Conservation (phyloP, 768 basidiomycete species). For the Agrocybe pediades region DNA sequence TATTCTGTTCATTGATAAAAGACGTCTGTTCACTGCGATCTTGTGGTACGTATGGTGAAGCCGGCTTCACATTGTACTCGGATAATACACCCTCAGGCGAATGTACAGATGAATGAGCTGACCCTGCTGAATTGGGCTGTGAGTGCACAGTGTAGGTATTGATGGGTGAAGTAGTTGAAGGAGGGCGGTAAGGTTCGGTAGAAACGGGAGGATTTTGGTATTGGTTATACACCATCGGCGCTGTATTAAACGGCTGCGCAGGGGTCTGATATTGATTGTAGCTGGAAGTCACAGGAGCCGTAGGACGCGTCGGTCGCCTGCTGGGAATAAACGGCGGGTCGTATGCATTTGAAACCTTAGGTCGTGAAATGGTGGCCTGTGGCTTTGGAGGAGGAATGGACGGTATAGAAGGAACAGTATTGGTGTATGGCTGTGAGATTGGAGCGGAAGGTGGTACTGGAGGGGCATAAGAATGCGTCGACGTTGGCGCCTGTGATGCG, state of each 20-base stretch:
- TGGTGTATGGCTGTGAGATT: not conserved
- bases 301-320: slow-evolving; percentile 14
- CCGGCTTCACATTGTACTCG: not conserved
- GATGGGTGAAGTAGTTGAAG: not conserved
- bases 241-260: not conserved
- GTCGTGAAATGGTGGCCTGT: slow-evolving; percentile 54
- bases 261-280: slow-evolving; percentile 7
- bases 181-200: not conserved
- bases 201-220: not conserved
- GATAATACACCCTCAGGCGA: not conserved
- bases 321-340: slow-evolving; percentile 67
- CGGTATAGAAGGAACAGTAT: slow-evolving; percentile 18
- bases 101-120: not conserved
- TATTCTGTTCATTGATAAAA: not conserved
- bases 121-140: not conserved
- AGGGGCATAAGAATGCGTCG: slow-evolving; percentile 1
- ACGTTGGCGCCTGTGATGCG: not conserved
- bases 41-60: not conserved
- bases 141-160: not conserved
- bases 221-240: not conserved
- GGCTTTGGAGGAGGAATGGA: slow-evolving; percentile 37
- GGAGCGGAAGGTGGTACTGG: not conserved
- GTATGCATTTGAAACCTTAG: slow-evolving; percentile 71
- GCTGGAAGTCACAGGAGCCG: not conserved
- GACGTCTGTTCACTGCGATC: not conserved